Percentiles rank a stretch among this genome's conserved stretches.
Evolutionary conservation across 306 rosid genomes (phyloP).

Genomic region (Dalbergia cultrata): DNA sequence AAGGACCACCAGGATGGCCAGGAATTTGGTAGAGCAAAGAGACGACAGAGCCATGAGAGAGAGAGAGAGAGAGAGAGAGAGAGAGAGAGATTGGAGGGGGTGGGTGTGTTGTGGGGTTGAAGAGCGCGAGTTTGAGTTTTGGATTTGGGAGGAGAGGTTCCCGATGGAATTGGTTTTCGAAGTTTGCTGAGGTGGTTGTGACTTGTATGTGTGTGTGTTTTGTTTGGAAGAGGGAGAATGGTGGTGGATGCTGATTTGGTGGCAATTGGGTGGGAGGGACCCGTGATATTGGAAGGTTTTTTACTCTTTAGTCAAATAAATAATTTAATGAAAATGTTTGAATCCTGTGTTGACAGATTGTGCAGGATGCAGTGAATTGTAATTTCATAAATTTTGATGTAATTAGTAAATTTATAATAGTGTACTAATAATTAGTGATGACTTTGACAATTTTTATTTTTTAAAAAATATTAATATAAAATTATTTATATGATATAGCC

Average conservation of each 20-base stretch:
- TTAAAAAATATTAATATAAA: too few relatives aligned
- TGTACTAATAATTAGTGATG: too few relatives aligned
- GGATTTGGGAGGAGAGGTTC: neutral
- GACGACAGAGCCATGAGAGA: constrained; percentile 46
- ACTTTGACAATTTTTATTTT: too few relatives aligned
- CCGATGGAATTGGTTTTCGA: neutral
- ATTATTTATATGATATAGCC: too few relatives aligned
- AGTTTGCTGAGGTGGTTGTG: neutral
- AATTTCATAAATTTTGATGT: too few relatives aligned
- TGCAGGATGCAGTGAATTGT: too few relatives aligned
- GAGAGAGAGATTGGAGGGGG: neutral
- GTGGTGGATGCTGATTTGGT: neutral
- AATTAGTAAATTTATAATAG: too few relatives aligned
- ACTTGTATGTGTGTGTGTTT: neutral
- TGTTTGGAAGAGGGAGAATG: neutral
- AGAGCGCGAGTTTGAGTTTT: neutral
- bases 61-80: neutral
- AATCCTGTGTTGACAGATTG: too few relatives aligned
- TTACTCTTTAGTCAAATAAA: too few relatives aligned
- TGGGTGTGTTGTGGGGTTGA: neutral
- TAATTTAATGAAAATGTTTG: too few relatives aligned
- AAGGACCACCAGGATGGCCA: constrained; percentile 58
- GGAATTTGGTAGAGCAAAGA: constrained; percentile 58
- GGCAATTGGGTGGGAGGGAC: neutral
- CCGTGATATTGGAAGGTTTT: neutral